Base-by-base conservation (phyloP, 2,329 filamentous ascomycete species). In the Pseudocercospora fuligena region DNA sequence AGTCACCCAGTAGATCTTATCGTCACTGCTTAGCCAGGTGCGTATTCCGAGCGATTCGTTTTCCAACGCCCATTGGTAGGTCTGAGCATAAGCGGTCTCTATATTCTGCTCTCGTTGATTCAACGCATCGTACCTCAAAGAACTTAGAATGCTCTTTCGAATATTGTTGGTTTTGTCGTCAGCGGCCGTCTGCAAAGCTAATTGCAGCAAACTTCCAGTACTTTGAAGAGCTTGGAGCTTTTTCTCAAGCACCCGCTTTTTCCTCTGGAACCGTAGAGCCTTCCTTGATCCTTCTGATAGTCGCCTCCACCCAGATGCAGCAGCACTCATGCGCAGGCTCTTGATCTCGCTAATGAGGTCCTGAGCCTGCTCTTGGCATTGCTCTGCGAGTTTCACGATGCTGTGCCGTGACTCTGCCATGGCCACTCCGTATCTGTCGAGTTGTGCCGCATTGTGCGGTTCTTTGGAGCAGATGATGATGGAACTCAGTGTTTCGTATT, bases 1-100 rank as follows among this genome's bases (percentile, higher is more conserved):
- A 23, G 31, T 62, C n/a, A 73, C 66, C 69, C 69, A 71, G n/a
- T 64, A 69, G 16, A 70, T 46, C 1, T 8, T 46, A 8, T 8
- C 7, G 5, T 46, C 40, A 46, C 40, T 46, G 19, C 40, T 46
- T 19, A 46, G 19, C 40, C 40, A 46, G 12, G 40, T 4, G 2
- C 40, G 2, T n/a, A 46, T 46, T 2, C 40, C 40, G 7, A 46
- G 7, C 1, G 40, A 9, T 19, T 46, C 40, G 19, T n/a, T n/a
- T 3, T 46, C 40, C 40, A 46, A 8, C 2, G 40, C 40, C 40
- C 40, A 46, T n/a, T 46, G 5, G 7, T 46, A 46, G 3, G 40
- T 46, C 12, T 46, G 40, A 3, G 5, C 3, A 19, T 46, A n/a
- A 5, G 40, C 40, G 4, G 2, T 8, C 19, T 46, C 40, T 7